Conservation (phyloP, 306 rosid genomes). For the Astragalus membranaceus region DNA sequence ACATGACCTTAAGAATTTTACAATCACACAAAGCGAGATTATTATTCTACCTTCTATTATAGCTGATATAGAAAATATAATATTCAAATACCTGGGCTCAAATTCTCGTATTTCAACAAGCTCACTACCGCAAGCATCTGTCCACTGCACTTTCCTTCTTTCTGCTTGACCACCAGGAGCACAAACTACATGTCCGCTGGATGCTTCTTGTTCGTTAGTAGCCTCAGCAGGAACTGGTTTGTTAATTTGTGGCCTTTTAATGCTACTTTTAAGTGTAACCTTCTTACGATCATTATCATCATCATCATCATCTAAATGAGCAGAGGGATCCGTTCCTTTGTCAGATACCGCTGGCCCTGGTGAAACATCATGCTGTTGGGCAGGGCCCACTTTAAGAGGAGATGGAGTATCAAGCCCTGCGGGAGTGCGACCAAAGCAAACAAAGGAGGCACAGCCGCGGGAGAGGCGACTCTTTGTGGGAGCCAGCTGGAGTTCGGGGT, state of each 20-base stretch:
- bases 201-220: conserved; percentile 37
- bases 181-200: conserved; percentile 32
- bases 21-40: background rate
- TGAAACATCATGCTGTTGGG: conserved; percentile 69
- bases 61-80: background rate
- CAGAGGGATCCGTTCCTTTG: conserved; percentile 43
- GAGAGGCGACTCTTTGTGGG: conserved; percentile 66
- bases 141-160: conserved; percentile 91
- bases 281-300: conserved; percentile 37
- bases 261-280: conserved; percentile 70
- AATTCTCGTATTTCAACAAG: conserved; percentile 81
- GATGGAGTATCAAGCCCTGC: conserved; percentile 73
- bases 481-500: conserved; percentile 96
- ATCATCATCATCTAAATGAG: conserved; percentile 34
- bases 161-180: conserved; percentile 44
- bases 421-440: conserved; percentile 93
- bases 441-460: conserved; percentile 89
- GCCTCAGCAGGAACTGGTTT: conserved; percentile 35
- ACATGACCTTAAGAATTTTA: background rate
- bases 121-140: conserved; percentile 80
- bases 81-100: conserved; percentile 76
- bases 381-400: conserved; percentile 82
- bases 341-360: conserved; percentile 45
- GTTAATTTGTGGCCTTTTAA: conserved; percentile 49
- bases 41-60: background rate